Evolutionary conservation across 2,329 filamentous ascomycete genomes (phyloP).

Genomic region (Sporothrix variecibatus): DNA sequence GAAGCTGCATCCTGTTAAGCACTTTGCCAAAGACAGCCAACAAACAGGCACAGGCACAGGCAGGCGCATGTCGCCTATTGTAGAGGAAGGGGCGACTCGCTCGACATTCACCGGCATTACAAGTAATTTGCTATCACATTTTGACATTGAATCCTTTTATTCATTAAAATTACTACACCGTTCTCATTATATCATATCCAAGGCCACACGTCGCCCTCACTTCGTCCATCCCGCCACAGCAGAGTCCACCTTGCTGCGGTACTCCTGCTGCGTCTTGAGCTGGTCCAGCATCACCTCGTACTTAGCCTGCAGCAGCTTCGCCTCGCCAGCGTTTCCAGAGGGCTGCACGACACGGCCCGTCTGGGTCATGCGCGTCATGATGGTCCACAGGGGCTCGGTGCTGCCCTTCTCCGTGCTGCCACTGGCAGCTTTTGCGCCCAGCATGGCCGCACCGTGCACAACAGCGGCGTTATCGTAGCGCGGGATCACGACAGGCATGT

Average conservation of each 20-base stretch:
- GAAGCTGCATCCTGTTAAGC: not conserved
- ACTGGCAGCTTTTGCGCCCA: slow-evolving; percentile 94
- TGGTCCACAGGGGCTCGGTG: slow-evolving; percentile 87
- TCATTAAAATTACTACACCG: not conserved
- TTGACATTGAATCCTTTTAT: not conserved
- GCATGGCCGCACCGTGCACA: slow-evolving; percentile 96
- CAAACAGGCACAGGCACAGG: not conserved
- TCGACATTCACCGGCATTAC: not conserved
- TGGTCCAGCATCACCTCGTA: slow-evolving; percentile 96
- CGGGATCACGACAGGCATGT: slow-evolving; percentile 91
- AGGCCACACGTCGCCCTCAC: slow-evolving; percentile 7
- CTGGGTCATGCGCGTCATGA: slow-evolving; percentile 98
- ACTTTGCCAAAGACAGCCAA: not conserved
- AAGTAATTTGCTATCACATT: not conserved
- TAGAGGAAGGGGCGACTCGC: not conserved
- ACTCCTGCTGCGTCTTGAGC: slow-evolving; percentile 80
- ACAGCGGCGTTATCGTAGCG: slow-evolving; percentile 94
- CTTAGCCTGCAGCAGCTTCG: slow-evolving; percentile 80
- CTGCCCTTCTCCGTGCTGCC: slow-evolving; percentile 73
- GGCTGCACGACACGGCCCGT: slow-evolving; percentile 82
- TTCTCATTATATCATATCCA: slow-evolving; percentile 7
- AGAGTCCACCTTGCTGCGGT: slow-evolving; percentile 76
- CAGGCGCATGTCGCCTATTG: not conserved
- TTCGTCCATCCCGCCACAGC: slow-evolving; percentile 45
- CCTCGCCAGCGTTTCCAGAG: slow-evolving; percentile 69